Evolutionary conservation across 2,329 filamentous ascomycete species (phyloP).

Genomic region (Escovopsis sp.): DNA sequence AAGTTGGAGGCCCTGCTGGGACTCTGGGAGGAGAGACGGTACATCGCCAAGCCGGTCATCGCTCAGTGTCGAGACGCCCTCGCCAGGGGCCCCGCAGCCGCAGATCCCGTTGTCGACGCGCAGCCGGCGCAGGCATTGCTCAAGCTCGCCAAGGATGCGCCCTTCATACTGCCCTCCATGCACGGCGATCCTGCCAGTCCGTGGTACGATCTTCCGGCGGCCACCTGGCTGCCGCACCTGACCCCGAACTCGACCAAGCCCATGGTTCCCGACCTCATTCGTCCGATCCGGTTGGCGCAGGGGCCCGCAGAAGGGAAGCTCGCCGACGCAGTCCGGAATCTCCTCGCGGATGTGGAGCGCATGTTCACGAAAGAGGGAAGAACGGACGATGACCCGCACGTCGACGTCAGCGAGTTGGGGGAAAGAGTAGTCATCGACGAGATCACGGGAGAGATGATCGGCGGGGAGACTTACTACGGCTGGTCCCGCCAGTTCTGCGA

Average conservation of each 20-base stretch:
- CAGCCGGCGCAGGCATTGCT: conserved; percentile 12
- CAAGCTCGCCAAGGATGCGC: conserved; percentile 38
- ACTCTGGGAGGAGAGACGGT: conserved; percentile 55
- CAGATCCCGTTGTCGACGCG: conserved; percentile 6
- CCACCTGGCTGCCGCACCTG: conserved; percentile 66
- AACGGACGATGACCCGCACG: conserved; percentile 31
- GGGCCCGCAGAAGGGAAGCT: conserved; percentile 55
- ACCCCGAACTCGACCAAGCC: conserved; percentile 60
- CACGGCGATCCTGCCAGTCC: conserved; percentile 62
- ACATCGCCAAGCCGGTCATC: conserved; percentile 41
- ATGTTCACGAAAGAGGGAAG: conserved; percentile 41
- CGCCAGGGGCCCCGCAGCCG: conserved; percentile 21
- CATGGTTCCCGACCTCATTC: conserved; percentile 56
- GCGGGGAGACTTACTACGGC: conserved; percentile 69
- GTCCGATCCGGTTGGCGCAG: conserved; percentile 53
- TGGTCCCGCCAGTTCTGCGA: conserved; percentile 73
- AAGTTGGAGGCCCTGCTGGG: conserved; percentile 51
- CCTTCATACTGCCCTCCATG: conserved; percentile 57
- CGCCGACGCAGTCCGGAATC: conserved; percentile 50
- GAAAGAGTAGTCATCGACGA: conserved; percentile 52
- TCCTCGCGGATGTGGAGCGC: conserved; percentile 54
- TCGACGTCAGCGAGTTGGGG: conserved; percentile 64
- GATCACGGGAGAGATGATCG: conserved; percentile 47
- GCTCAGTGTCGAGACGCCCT: conserved; percentile 45
- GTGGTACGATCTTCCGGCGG: conserved; percentile 73